Evolutionary conservation across 768 basidiomycete genomes (phyloP), one percentile per base, ranked within the genome.

Genomic region (Lactarius trivialis): DNA sequence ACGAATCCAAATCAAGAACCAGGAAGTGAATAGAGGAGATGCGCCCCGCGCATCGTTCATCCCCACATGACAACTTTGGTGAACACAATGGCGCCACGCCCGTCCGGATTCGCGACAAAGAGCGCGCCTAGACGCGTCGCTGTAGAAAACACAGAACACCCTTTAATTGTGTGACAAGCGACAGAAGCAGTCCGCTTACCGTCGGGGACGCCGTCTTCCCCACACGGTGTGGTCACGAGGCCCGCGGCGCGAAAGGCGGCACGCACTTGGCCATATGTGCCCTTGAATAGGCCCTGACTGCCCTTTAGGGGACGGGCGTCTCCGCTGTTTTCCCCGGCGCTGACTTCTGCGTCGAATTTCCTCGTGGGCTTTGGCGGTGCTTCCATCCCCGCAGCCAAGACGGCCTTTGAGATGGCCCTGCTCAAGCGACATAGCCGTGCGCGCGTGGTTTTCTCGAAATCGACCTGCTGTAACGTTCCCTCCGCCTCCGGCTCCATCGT

Each of bases 51-150:
- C 45, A 19, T 45, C 48, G 8, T 55, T 65, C 58, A 68, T 2
- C 63, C 68, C 66, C 66, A 68, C 49, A 68, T 58, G 43, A 64
- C 63, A 58, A 68, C 63, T 41, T 67, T 68, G 43, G 60, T 68
- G 43, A 68, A 65, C 30, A 65, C 63, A n/a, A 68, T 30, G 8
- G 33, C 64, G 33, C 63, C 66, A 34, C 26, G 56, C 3, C 60
- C 65, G 34, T 68, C 54, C 24, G 62, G 50, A 34, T 67, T 67
- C 32, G 68, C 60, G 37, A 68, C 61, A 39, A 68, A 68, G 7
- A 68, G 60, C 7, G 68, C 63, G n/a, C 68, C 68, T 19, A 65
- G 41, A 17, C 63, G 63, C 30, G 53, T 60, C 36, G 67, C 66
- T 67, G 37, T 52, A 21, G 41, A 56, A 55, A 19, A 50, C 19